Conservation (phyloP, 352 stramenopile genomes). For the Phytopythium litorale region DNA sequence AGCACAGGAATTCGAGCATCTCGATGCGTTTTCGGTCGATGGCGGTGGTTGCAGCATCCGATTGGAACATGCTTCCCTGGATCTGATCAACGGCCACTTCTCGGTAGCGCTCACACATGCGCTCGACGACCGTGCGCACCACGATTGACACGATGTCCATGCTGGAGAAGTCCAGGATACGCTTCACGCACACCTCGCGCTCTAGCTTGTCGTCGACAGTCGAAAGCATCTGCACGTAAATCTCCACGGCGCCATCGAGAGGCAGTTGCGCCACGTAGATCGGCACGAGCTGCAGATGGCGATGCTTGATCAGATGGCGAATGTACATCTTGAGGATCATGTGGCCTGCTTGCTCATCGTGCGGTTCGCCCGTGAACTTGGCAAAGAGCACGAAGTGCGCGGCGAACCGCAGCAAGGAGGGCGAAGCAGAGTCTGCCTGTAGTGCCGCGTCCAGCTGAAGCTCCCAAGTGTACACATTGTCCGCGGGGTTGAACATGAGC, state of each 20-base stretch:
- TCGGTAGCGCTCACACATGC: conserved; percentile 34
- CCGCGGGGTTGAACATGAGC: conserved; percentile 38
- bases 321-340: conserved; percentile 86
- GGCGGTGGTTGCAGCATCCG: conserved; percentile 24
- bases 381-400: conserved; percentile 80
- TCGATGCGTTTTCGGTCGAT: conserved; percentile 63
- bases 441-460: conserved; percentile 40
- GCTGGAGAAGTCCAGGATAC: conserved; percentile 57
- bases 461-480: conserved; percentile 67
- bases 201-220: conserved; percentile 59
- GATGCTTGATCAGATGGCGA: conserved; percentile 75
- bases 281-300: conserved; percentile 69
- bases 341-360: conserved; percentile 58
- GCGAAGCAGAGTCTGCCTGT: conserved; percentile 41
- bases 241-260: conserved; percentile 45
- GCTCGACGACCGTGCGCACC: conserved; percentile 48
- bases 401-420: conserved; percentile 69
- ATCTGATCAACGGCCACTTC: conserved; percentile 20
- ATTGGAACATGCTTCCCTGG: conserved; percentile 20
- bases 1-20: conserved; percentile 68
- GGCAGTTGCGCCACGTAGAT: conserved; percentile 70
- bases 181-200: conserved; percentile 63
- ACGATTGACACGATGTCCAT: conserved; percentile 67
- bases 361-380: conserved; percentile 57
- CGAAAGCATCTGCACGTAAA: conserved; percentile 75